These are phyloP conservation scores for Trichaptum fuscoviolaceum DNA, from an alignment of 768 basidiomycete genomes.

Conservation along the genomic window DNA sequence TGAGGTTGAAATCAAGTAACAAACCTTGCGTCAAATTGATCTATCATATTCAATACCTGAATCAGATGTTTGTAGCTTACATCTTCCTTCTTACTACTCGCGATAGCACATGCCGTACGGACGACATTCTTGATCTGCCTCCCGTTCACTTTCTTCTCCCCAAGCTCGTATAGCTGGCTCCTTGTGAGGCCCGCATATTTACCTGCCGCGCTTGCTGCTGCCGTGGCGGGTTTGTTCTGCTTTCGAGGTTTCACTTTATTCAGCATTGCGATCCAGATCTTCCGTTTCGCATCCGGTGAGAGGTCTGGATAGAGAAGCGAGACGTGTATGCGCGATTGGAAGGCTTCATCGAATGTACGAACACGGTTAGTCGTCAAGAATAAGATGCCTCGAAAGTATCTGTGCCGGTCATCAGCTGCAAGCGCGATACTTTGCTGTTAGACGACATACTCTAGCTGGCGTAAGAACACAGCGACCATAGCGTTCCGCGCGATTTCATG, in stretches of 20 bases:
- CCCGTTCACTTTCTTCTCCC: conserved; percentile 52
- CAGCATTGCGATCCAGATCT: conserved; percentile 62
- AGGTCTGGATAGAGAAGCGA: conserved; percentile 60
- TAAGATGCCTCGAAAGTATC: conserved; percentile 30
- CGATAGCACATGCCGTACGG: conserved; percentile 26
- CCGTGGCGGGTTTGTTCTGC: conserved; percentile 23
- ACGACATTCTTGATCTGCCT: conserved; percentile 38
- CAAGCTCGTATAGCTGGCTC: conserved; percentile 41
- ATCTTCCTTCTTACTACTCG: conserved; percentile 37
- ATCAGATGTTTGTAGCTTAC: conserved; percentile 46
- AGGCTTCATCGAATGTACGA: conserved; percentile 32
- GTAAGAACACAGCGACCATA: conserved; percentile 54
- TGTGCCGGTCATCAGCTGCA: background rate
- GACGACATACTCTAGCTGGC: conserved; percentile 24
- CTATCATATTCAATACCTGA: conserved; percentile 57
- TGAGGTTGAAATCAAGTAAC: background rate
- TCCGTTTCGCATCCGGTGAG: conserved; percentile 41
- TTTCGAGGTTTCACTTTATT: conserved; percentile 27
- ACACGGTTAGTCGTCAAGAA: conserved; percentile 36
- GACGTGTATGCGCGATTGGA: conserved; percentile 23
- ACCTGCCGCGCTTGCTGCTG: conserved; percentile 22
- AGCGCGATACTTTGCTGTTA: conserved; percentile 27
- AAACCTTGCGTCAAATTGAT: conserved; percentile 36
- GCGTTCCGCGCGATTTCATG: conserved; percentile 64
- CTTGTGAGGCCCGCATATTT: conserved; percentile 26